These are phyloP conservation scores for Anisodus tanguticus DNA, from an alignment of 257 asterid genomes.

Conservation along the genomic window DNA sequence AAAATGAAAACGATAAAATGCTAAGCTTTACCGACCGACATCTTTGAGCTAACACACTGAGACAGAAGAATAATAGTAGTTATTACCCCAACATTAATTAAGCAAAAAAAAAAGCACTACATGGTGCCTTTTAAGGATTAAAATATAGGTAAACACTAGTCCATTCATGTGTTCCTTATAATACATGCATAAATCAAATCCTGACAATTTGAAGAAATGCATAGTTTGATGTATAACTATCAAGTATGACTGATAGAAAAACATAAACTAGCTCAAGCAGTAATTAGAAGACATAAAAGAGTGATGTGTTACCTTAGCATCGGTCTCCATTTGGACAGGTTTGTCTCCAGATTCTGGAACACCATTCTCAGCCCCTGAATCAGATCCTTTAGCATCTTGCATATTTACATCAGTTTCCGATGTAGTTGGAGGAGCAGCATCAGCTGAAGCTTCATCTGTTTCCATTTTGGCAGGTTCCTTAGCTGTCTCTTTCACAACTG, in stretches of 20 bases:
- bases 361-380: conserved; percentile 60
- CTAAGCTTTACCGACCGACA: background rate
- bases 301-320: conserved; percentile 63
- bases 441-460: conserved; percentile 49
- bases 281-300: background rate
- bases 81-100: background rate
- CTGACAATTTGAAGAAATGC: background rate
- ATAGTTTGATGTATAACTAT: background rate
- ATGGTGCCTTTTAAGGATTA: background rate
- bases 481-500: conserved; percentile 59
- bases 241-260: background rate
- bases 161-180: background rate
- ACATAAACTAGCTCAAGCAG: background rate
- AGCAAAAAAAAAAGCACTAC: background rate
- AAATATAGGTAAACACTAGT: background rate
- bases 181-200: conserved; percentile 9
- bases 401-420: conserved; percentile 61
- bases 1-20: background rate
- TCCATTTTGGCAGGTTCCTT: conserved; percentile 80
- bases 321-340: conserved; percentile 81
- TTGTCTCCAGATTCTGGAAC: conserved; percentile 68
- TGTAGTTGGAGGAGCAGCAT: conserved; percentile 48
- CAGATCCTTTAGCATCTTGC: conserved; percentile 60
- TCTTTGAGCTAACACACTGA: background rate
- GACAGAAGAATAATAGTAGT: background rate